phyloP scores from a whole-genome alignment of 768 basidiomycete species.

The Tephrocybe sp. region DNA sequence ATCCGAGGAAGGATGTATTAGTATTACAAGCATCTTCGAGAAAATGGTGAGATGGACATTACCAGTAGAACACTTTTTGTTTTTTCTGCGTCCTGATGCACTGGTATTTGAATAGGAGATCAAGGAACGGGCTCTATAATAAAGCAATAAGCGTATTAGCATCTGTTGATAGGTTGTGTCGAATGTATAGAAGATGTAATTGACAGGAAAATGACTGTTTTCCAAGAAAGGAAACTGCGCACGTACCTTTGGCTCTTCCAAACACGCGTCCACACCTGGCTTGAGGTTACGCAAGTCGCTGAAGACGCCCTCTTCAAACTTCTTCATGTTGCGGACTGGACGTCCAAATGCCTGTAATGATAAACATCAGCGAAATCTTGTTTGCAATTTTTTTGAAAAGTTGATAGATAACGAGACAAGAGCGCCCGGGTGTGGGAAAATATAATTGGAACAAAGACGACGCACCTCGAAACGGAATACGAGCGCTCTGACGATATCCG shows the following conservation, averaged over 20 bases:
- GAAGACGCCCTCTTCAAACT: conserved; percentile 97
- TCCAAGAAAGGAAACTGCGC: conserved; percentile 1
- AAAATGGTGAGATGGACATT: conserved; percentile 24
- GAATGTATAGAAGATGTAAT: not conserved
- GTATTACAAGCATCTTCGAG: not conserved
- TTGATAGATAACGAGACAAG: too few species aligned
- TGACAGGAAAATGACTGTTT: not conserved
- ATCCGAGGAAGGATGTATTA: not conserved
- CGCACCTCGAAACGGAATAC: conserved; percentile 88
- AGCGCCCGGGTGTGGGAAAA: too few species aligned
- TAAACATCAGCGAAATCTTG: conserved; percentile 8
- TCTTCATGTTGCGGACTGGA: conserved; percentile 90
- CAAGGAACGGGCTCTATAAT: conserved; percentile 82
- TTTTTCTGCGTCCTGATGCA: conserved; percentile 98
- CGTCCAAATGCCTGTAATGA: conserved; percentile 68
- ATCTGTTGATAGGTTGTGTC: not conserved
- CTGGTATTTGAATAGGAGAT: conserved; percentile 92
- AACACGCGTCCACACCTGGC: conserved; percentile 85
- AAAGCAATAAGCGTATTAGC: conserved; percentile 2
- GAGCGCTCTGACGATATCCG: conserved; percentile 92
- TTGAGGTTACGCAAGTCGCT: conserved; percentile 91
- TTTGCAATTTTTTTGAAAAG: not conserved
- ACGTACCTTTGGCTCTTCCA: conserved; percentile 94
- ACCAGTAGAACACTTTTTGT: conserved; percentile 99
- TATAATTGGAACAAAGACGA: conserved; percentile 14